A percentile compares a stretch with the other conserved stretches of the same genome.
These are phyloP conservation scores for Gelatoporia subvermispora DNA, from an alignment of 768 basidiomycete species.

Conservation along the genomic window DNA sequence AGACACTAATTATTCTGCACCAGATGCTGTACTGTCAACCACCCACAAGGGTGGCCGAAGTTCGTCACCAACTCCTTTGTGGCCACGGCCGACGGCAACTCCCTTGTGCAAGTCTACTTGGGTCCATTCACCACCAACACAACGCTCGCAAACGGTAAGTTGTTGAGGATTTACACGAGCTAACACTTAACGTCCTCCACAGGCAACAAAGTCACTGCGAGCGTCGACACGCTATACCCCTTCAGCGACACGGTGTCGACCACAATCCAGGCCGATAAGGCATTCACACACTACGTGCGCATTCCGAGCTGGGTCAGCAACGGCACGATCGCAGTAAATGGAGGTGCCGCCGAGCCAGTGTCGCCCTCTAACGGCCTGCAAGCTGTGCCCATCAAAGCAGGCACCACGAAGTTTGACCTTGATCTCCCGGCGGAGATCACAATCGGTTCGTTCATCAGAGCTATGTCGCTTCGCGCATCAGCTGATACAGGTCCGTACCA, in stretches of 20 bases:
- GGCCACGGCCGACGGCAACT: slow-evolving; percentile 39
- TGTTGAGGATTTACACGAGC: neutral
- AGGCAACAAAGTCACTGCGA: slow-evolving; percentile 41
- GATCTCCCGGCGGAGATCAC: slow-evolving; percentile 44
- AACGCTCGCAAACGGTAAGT: slow-evolving; percentile 34
- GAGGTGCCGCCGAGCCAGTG: slow-evolving; percentile 31
- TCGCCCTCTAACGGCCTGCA: slow-evolving; percentile 42
- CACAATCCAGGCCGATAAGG: slow-evolving; percentile 36
- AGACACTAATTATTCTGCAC: neutral
- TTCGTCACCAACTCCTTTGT: slow-evolving; percentile 50
- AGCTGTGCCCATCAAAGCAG: slow-evolving; percentile 33
- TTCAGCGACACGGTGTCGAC: slow-evolving; percentile 47
- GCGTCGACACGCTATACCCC: slow-evolving; percentile 45
- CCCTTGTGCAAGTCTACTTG: slow-evolving; percentile 43
- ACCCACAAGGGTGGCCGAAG: slow-evolving; percentile 52
- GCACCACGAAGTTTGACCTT: slow-evolving; percentile 40
- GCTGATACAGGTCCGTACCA: slow-evolving; percentile 11
- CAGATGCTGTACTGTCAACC: slow-evolving; percentile 49
- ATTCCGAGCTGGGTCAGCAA: slow-evolving; percentile 47
- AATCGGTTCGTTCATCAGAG: slow-evolving; percentile 32
- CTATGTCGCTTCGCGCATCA: neutral
- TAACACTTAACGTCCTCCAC: neutral
- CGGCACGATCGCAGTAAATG: slow-evolving; percentile 39
- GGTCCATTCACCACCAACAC: slow-evolving; percentile 42
- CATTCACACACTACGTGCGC: slow-evolving; percentile 44